A percentile compares a stretch with the other conserved stretches of the same genome.
Evolutionary conservation across 495 filamentous ascomycete species (phyloP).

Genomic region (Podospora didyma): DNA sequence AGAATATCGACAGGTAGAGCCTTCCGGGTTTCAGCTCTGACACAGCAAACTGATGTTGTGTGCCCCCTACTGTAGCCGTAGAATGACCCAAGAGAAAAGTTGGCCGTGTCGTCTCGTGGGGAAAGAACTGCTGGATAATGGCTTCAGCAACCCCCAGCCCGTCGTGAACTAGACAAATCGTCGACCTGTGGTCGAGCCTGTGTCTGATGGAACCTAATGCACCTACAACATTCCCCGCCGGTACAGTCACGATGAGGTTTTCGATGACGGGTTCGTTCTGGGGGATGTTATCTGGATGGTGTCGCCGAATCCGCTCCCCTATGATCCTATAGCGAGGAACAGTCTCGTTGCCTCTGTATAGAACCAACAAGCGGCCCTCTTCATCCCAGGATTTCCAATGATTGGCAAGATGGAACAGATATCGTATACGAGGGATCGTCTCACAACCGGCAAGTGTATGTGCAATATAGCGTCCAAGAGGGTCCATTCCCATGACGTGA

Average conservation of each 20-base stretch:
- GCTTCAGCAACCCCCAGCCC: conserved; percentile 79
- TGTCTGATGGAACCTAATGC: conserved; percentile 57
- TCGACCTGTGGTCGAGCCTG: conserved; percentile 66
- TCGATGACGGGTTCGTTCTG: conserved; percentile 46
- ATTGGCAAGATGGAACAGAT: conserved; percentile 22
- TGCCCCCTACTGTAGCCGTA: conserved; percentile 52
- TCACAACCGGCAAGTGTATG: conserved; percentile 40
- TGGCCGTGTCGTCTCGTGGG: conserved; percentile 58
- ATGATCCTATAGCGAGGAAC: conserved; percentile 14
- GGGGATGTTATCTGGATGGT: conserved; percentile 15
- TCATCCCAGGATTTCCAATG: conserved; percentile 21
- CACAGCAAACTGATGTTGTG: conserved; percentile 51
- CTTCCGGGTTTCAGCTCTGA: conserved; percentile 50
- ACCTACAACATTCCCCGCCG: conserved; percentile 50
- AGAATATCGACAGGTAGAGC: conserved; percentile 21
- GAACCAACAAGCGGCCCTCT: conserved; percentile 16
- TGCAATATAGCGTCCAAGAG: conserved; percentile 46
- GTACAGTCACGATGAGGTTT: conserved; percentile 71
- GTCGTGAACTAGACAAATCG: conserved; percentile 76
- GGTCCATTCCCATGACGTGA: conserved; percentile 49
- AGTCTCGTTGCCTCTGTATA: conserved; percentile 13
- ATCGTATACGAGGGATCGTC: conserved; percentile 25
- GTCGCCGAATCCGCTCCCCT: conserved; percentile 12
- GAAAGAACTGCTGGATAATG: conserved; percentile 64
- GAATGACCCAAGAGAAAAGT: conserved; percentile 72